A percentile compares a stretch with the other conserved stretches of the same genome.
Evolutionary conservation across 495 filamentous ascomycete species (phyloP).

Genomic region (Pseudotulostoma volvatum): DNA sequence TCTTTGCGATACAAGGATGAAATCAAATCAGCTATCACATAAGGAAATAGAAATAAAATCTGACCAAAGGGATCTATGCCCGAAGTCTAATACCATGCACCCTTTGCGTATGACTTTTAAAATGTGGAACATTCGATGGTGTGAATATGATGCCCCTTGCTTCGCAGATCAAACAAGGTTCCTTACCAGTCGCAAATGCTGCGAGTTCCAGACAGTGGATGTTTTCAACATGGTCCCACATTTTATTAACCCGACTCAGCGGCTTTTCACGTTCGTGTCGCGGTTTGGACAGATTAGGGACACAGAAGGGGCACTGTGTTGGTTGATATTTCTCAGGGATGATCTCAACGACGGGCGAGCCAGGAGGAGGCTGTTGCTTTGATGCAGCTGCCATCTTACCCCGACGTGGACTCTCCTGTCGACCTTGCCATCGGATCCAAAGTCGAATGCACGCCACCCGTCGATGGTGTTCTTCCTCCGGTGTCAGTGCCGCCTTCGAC

Average conservation of each 20-base stretch:
- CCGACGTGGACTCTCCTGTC: background rate
- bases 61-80: too few relatives aligned
- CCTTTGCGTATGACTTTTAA: conserved; percentile 6
- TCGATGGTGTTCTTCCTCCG: conserved; percentile 1
- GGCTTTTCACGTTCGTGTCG: background rate
- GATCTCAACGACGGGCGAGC: conserved; percentile 1
- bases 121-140: conserved; percentile 2
- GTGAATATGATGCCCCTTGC: conserved; percentile 1
- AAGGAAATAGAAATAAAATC: too few relatives aligned
- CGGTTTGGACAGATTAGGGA: background rate
- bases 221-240: too few relatives aligned
- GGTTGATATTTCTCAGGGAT: conserved; percentile 1
- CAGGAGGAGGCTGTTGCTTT: background rate
- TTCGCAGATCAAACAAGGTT: conserved; percentile 3
- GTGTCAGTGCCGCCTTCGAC: background rate
- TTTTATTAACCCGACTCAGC: background rate
- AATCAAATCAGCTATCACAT: too few relatives aligned
- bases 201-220: too few relatives aligned
- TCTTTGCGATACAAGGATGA: too few relatives aligned
- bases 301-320: conserved; percentile 1
- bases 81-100: conserved; percentile 3
- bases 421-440: background rate
- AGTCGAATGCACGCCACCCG: background rate
- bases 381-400: background rate
- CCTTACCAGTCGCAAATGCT: background rate